These are phyloP conservation scores for Aureobasidium sp. DNA, from an alignment of 2,329 filamentous ascomycete species.

Conservation along the genomic window DNA sequence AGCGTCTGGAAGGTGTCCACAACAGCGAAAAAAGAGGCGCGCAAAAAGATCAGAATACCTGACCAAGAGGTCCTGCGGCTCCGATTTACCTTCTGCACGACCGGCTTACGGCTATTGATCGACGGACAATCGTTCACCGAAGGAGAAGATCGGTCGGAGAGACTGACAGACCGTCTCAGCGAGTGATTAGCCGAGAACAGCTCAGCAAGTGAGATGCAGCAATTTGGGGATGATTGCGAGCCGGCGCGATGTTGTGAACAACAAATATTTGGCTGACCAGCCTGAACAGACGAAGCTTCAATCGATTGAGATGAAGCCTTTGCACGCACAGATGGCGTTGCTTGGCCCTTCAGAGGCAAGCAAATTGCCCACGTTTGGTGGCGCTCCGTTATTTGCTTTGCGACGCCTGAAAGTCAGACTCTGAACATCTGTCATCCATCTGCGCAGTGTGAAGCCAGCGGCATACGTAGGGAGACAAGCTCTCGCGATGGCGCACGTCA, in stretches of 20 bases:
- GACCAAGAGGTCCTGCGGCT: not conserved
- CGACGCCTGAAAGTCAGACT: not conserved
- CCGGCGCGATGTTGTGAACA: not conserved
- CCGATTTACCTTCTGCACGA: not conserved
- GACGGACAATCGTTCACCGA: not conserved
- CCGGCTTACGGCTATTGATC: constrained; percentile 7
- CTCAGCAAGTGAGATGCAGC: not conserved
- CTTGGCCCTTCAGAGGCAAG: constrained; percentile 8
- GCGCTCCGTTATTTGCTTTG: constrained; percentile 2
- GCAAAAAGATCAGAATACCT: not conserved
- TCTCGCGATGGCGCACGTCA: not conserved
- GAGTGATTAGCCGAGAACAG: not conserved
- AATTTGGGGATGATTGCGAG: not conserved
- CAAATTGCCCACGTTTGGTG: constrained; percentile 9
- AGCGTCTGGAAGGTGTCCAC: not conserved
- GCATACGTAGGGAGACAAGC: not conserved
- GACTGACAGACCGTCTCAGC: not conserved
- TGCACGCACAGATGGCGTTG: constrained; percentile 5
- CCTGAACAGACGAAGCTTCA: constrained; percentile 1
- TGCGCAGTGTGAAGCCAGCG: not conserved
- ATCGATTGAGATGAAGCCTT: constrained; percentile 10
- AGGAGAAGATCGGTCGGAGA: not conserved
- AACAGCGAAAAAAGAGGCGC: not conserved
- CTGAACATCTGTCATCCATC: not conserved
- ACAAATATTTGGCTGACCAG: not conserved